Conservation (phyloP, 2,329 filamentous ascomycete species). For the Leptographium procerum region DNA sequence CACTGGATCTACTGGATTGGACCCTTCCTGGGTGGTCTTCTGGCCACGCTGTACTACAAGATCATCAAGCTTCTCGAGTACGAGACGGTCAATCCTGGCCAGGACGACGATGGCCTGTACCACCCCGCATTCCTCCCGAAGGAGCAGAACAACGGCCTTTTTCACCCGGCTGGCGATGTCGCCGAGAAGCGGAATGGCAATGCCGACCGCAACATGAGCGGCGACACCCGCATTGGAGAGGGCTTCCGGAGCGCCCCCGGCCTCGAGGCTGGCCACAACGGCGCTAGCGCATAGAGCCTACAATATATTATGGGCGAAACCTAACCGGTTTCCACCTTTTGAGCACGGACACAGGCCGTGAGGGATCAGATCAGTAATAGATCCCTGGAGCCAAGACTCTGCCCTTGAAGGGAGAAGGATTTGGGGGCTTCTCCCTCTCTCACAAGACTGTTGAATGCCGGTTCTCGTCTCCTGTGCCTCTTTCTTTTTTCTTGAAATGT, state of each 20-base stretch:
- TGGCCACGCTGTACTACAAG: constrained; percentile 39
- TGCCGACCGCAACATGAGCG: constrained; percentile 8
- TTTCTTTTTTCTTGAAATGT: background rate
- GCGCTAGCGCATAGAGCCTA: background rate
- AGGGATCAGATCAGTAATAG: background rate
- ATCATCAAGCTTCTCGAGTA: constrained; percentile 41
- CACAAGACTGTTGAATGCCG: background rate
- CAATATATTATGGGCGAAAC: background rate
- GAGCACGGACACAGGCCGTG: background rate
- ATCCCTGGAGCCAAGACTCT: background rate
- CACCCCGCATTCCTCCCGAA: background rate
- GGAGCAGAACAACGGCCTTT: constrained; percentile 3
- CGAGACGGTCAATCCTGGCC: constrained; percentile 36
- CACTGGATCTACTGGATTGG: constrained; percentile 47
- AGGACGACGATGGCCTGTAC: constrained; percentile 22
- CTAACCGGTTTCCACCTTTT: background rate
- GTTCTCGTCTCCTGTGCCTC: background rate
- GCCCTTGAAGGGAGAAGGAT: background rate
- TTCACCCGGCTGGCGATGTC: background rate
- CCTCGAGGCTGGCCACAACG: constrained; percentile 2
- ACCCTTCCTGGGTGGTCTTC: constrained; percentile 34
- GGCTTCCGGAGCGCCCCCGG: constrained; percentile 3
- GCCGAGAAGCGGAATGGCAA: background rate
- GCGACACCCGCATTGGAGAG: constrained; percentile 9
- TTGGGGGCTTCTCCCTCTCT: background rate